Percentiles rank a stretch among this genome's conserved stretches.
These are phyloP conservation scores for Rubroshorea leprosula DNA, from an alignment of 345 rosid genomes.

Conservation along the genomic window DNA sequence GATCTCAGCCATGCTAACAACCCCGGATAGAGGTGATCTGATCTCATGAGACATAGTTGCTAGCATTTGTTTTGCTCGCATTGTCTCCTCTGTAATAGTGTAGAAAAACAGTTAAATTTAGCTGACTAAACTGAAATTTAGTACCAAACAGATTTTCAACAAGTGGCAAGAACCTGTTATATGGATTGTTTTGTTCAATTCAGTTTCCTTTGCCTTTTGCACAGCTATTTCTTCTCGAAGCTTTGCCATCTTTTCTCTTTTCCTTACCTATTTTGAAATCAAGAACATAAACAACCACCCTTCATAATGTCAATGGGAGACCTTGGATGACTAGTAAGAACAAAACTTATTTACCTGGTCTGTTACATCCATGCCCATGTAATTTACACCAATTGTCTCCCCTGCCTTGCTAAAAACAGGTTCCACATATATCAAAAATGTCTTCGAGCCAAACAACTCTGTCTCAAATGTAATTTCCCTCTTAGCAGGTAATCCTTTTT, in stretches of 20 bases:
- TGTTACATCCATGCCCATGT: conserved; percentile 96
- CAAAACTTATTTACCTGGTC: conserved; percentile 59
- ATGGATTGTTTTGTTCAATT: conserved; percentile 86
- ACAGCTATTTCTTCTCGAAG: conserved; percentile 96
- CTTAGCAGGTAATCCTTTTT: conserved; percentile 83
- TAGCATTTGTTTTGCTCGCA: conserved; percentile 95
- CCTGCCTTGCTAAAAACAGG: conserved; percentile 86
- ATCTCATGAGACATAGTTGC: conserved; percentile 99
- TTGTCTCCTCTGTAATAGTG: conserved; percentile 76
- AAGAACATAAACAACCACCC: too few species aligned
- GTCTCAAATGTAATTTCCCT: conserved; percentile 90
- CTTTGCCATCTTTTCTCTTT: conserved; percentile 81
- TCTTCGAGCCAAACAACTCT: conserved; percentile 74
- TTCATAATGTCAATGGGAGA: neutral
- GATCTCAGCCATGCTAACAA: conserved; percentile 97
- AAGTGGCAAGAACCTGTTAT: conserved; percentile 60
- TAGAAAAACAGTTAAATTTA: conserved; percentile 2
- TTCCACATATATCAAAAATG: conserved; percentile 81
- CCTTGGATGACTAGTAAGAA: conserved; percentile 1
- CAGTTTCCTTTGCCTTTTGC: conserved; percentile 92
- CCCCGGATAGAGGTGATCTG: conserved; percentile 87
- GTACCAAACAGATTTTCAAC: conserved; percentile 1
- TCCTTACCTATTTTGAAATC: conserved; percentile 39
- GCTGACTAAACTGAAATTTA: conserved; percentile 5
- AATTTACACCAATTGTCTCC: conserved; percentile 86